These are phyloP conservation scores for Geotrichum restrictum DNA, from an alignment of 1,139 yeast species.

Conservation along the genomic window DNA sequence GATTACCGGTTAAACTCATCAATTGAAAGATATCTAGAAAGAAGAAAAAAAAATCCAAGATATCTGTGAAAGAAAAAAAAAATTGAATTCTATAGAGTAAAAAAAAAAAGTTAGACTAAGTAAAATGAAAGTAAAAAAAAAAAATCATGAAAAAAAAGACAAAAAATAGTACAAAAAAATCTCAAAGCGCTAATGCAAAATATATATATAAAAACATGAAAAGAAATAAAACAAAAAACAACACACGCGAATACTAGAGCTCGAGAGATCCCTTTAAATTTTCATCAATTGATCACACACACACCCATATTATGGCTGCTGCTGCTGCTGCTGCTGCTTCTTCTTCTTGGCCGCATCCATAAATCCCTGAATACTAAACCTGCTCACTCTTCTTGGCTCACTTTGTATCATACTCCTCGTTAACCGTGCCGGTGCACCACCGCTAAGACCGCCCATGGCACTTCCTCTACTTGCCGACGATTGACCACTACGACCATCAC, in stretches of 20 bases:
- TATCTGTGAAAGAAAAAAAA: background rate
- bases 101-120: too few species aligned
- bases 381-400: conserved; percentile 1
- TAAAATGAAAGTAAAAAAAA: background rate
- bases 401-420: background rate
- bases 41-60: background rate
- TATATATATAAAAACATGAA: background rate
- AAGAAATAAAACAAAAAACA: background rate
- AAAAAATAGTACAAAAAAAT: background rate
- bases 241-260: background rate
- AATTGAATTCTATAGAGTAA: too few species aligned
- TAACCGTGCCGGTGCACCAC: background rate
- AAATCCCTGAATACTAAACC: conserved; percentile 12
- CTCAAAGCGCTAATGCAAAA: background rate
- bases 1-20: too few species aligned
- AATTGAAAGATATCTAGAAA: too few species aligned
- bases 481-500: too few species aligned
- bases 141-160: background rate
- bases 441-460: conserved; percentile 2
- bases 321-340: conserved; percentile 2
- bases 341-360: conserved; percentile 7
- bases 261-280: too few species aligned
- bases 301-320: too few species aligned
- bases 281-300: too few species aligned
- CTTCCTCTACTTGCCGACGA: background rate